Evolutionary conservation across 169 alveolate species (phyloP), one percentile per base, ranked within the genome.

Genomic region (Plasmodium coatneyi): DNA sequence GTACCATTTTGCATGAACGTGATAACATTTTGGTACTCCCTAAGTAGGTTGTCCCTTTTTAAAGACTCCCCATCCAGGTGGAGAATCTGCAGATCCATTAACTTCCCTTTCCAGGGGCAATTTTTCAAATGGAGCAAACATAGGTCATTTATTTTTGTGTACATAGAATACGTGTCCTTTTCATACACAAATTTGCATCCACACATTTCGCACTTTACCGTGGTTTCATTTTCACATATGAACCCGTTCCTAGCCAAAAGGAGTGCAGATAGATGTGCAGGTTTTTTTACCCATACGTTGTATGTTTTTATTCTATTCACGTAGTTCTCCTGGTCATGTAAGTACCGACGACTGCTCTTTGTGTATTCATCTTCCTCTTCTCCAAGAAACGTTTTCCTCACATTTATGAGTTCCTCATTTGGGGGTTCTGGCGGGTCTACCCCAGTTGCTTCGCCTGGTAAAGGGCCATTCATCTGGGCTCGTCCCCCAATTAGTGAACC

Each of bases 161-260:
- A 89, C 83, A 89, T 80, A 5, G 94, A 89, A 89, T 89, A 89
- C 22, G 82, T 79, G 39, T 72, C 83, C 34, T 80, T 89, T 52
- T 89, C 83, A 49, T 89, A 89, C 4, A 89, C 60, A 79, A 79
- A 89, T 70, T 78, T 80, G 71, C 94, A 89, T 36, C 39, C 19
- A 19, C 94, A 89, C 56, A 80, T 80, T 89, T 89, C 94, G 39
- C 94, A 89, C 30, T 43, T 66, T 66, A 89, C 71, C 10, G 56
- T 32, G 60, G 14, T 28, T 41, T 89, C 91, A 89, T 49, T 71
- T 89, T 89, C 76, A 79, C 94, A 89, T 60, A 89, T 52, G 52
- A 49, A 89, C 25, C 94, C 94, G 49, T 80, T 89, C 34, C 94
- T 89, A 60, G 94, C 94, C 71, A 89, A 89, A 25, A 89, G 72